These are phyloP conservation scores for Sugiyamaella japonica DNA, from an alignment of 1,139 yeast genomes.

Conservation along the genomic window DNA sequence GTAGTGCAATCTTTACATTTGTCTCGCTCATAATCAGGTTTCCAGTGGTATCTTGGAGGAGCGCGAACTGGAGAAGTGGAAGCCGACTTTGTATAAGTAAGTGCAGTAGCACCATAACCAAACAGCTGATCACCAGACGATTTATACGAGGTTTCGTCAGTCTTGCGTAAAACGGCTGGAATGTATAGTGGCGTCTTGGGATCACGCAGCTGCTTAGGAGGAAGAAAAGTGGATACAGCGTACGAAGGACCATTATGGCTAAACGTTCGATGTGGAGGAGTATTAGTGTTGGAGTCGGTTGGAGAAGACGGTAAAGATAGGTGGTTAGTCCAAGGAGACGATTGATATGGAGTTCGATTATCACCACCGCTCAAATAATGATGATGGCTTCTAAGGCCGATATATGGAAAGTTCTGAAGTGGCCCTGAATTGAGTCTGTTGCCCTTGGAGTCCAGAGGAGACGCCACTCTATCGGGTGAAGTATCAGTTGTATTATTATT, in stretches of 20 bases:
- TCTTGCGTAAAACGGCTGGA: conserved; percentile 82
- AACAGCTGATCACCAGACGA: conserved; percentile 37
- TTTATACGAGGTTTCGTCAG: conserved; percentile 42
- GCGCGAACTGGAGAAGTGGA: conserved; percentile 34
- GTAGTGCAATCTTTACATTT: conserved; percentile 66
- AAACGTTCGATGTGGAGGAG: conserved; percentile 18
- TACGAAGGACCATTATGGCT: conserved; percentile 9
- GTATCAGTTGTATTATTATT: conserved; percentile 10
- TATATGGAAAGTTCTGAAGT: conserved; percentile 18
- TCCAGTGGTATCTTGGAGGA: conserved; percentile 77
- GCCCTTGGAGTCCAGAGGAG: conserved; percentile 2
- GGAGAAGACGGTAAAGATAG: conserved; percentile 27
- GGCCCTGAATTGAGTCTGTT: neutral
- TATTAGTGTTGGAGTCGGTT: conserved; percentile 11
- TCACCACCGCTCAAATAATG: conserved; percentile 1
- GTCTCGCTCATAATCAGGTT: conserved; percentile 62
- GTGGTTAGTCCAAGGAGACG: conserved; percentile 16
- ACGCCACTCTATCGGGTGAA: conserved; percentile 9
- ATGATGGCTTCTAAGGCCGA: conserved; percentile 10
- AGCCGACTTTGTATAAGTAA: conserved; percentile 2
- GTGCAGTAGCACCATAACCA: conserved; percentile 1
- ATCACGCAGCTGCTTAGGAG: conserved; percentile 40
- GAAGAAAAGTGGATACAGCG: conserved; percentile 19
- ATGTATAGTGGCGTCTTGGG: conserved; percentile 83
- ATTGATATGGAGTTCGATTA: conserved; percentile 7